Conservation (phyloP, 768 basidiomycete species). For the Leccinum longicurvipes region DNA sequence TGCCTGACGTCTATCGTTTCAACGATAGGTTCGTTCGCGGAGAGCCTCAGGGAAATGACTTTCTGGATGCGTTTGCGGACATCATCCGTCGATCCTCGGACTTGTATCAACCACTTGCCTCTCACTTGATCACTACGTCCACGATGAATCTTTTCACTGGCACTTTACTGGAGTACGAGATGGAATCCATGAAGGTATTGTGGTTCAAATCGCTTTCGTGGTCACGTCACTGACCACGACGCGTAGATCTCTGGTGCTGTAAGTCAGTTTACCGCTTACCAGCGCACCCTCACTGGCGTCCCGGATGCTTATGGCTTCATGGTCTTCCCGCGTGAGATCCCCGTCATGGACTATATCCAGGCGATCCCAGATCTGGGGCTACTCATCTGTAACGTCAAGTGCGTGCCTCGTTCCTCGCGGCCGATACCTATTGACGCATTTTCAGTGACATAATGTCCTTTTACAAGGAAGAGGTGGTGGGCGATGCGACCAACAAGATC, state of each 20-base stretch:
- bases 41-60: not conserved
- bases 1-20: not conserved
- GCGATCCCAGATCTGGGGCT: not conserved
- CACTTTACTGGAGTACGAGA: not conserved
- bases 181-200: not conserved
- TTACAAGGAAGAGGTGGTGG: too few relatives aligned
- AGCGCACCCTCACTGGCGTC: not conserved
- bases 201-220: too few relatives aligned
- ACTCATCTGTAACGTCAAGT: not conserved
- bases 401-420: not conserved
- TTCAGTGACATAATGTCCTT: too few relatives aligned
- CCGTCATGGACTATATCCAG: too few relatives aligned
- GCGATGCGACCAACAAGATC: constrained; percentile 32
- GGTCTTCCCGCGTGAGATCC: too few relatives aligned
- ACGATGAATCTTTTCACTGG: not conserved
- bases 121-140: not conserved
- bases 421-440: not conserved
- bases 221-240: not conserved
- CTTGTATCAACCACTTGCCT: not conserved
- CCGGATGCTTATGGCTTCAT: not conserved
- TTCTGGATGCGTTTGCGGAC: not conserved
- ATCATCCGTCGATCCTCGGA: too few relatives aligned
- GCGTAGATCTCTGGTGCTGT: not conserved
- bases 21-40: not conserved
- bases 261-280: not conserved